Conservation (phyloP, 2,329 filamentous ascomycete genomes). For the Fusarium anthophilum region DNA sequence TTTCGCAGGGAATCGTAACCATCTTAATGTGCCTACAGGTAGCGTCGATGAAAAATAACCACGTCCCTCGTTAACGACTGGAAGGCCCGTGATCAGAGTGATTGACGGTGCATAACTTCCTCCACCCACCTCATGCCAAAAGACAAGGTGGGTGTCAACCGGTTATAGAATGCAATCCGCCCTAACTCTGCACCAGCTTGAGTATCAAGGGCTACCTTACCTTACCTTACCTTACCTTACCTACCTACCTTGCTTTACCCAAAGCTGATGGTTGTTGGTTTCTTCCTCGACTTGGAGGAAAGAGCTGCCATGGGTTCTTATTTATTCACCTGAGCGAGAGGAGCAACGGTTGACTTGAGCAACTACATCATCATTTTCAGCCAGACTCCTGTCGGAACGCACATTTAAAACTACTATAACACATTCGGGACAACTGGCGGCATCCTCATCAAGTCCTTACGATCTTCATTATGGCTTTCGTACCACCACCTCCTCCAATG, state of each 20-base stretch:
- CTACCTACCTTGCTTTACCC: too few relatives aligned
- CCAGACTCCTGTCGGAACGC: neutral
- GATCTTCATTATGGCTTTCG: slow-evolving; percentile 28
- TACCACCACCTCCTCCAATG: neutral
- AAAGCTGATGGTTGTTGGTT: neutral
- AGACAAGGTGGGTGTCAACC: neutral
- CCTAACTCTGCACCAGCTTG: neutral
- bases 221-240: too few relatives aligned
- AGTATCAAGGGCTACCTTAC: too few relatives aligned
- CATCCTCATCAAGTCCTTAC: neutral
- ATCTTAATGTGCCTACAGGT: neutral
- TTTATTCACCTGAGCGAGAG: neutral
- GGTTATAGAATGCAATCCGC: neutral
- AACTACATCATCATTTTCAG: neutral
- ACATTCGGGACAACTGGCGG: neutral
- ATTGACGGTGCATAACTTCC: neutral
- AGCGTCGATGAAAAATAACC: too few relatives aligned
- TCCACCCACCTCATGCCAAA: neutral
- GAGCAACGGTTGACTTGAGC: neutral
- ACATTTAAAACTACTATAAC: neutral
- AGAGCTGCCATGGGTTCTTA: neutral
- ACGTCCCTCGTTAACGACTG: neutral
- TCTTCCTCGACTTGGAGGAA: neutral
- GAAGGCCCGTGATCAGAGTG: neutral
- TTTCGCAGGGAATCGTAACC: neutral